Evolutionary conservation across 352 stramenopile genomes (phyloP).

Genomic region (Phytophthora palmivora): DNA sequence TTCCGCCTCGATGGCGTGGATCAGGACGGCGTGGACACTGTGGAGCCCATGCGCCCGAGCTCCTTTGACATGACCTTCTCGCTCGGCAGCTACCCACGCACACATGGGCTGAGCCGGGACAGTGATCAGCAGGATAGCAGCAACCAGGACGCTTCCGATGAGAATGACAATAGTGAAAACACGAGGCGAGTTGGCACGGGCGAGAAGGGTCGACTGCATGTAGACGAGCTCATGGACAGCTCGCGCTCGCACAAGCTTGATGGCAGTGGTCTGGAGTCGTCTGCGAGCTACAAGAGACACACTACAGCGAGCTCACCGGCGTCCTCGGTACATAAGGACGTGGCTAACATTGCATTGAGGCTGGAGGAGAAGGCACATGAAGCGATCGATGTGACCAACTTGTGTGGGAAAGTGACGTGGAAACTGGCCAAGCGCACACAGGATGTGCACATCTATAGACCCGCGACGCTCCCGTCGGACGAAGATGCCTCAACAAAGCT

Average conservation of each 20-base stretch:
- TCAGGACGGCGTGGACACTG: constrained; percentile 74
- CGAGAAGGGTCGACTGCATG: constrained; percentile 57
- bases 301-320: constrained; percentile 35
- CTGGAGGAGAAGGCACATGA: constrained; percentile 82
- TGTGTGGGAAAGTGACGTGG: constrained; percentile 72
- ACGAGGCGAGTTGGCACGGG: constrained; percentile 28
- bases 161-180: constrained; percentile 21
- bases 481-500: constrained; percentile 65
- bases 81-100: constrained; percentile 56
- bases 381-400: constrained; percentile 60
- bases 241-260: constrained; percentile 26
- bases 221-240: constrained; percentile 45
- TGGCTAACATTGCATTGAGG: constrained; percentile 60
- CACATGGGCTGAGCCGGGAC: constrained; percentile 34
- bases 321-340: constrained; percentile 44
- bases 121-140: constrained; percentile 33
- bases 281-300: constrained; percentile 17
- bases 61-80: constrained; percentile 91
- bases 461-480: constrained; percentile 44
- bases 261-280: constrained; percentile 12
- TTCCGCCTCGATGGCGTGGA: constrained; percentile 85
- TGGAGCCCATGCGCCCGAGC: constrained; percentile 87
- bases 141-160: constrained; percentile 34
- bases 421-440: constrained; percentile 78
- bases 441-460: constrained; percentile 83